Conservation (phyloP, 2,329 filamentous ascomycete genomes). For the Ascochyta fabae region DNA sequence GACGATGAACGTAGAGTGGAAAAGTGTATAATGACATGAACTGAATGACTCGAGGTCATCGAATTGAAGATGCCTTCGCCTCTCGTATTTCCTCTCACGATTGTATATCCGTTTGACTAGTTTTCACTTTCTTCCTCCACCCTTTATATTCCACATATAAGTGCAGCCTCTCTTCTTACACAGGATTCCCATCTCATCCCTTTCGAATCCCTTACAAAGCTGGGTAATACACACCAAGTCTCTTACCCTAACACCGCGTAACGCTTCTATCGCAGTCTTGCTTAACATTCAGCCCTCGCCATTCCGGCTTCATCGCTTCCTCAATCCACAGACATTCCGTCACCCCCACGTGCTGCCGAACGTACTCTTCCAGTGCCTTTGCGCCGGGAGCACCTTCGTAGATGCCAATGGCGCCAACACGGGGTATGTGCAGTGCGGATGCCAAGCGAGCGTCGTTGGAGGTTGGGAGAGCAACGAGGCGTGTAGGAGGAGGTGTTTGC, state of each 20-base stretch:
- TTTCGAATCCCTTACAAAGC: too few species aligned
- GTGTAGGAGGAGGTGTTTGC: constrained; percentile 47
- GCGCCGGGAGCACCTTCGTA: constrained; percentile 63
- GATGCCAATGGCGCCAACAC: constrained; percentile 70
- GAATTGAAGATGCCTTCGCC: neutral
- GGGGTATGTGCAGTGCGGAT: constrained; percentile 64
- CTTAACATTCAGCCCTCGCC: constrained; percentile 53
- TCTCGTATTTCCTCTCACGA: neutral
- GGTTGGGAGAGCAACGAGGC: constrained; percentile 68
- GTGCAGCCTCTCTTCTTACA: too few species aligned
- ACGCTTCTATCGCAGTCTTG: neutral
- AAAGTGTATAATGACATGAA: constrained; percentile 15
- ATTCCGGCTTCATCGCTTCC: constrained; percentile 51
- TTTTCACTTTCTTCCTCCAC: too few species aligned
- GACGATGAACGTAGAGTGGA: neutral
- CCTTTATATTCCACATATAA: too few species aligned
- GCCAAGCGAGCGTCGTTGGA: constrained; percentile 65
- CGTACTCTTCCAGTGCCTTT: constrained; percentile 63
- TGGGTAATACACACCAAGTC: too few species aligned
- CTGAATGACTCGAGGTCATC: neutral
- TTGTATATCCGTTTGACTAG: too few species aligned
- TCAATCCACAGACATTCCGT: constrained; percentile 65
- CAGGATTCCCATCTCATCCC: too few species aligned
- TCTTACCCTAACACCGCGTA: too few species aligned
- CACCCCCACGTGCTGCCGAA: constrained; percentile 59